Base-by-base conservation (phyloP, 1,284 basidiomycete species). In the Pyrrhoderma noxium region DNA sequence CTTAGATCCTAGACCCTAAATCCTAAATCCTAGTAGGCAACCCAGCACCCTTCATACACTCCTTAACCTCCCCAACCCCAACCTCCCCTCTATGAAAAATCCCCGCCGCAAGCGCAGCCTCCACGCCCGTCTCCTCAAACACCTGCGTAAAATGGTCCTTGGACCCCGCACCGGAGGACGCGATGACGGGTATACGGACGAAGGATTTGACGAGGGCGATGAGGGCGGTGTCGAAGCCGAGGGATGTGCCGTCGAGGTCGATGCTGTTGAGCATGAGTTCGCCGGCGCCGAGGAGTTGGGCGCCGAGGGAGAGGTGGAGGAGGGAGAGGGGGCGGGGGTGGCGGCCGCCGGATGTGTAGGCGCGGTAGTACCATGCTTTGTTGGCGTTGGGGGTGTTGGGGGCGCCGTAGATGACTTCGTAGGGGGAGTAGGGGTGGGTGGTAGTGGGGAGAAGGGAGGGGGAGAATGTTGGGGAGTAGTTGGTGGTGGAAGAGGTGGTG, bases 281-380 rank as follows among this genome's bases (percentile, higher is more conserved):
- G 3, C 96, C 96, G 0, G 96, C 94, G 1, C 96, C 96, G 16
- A 99, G 79, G 21, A 69, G 69, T 68, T 96, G 91, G 16, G 87
- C 92, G 19, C 94, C 96, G 47, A 80, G 75, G 1, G 92, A 93
- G 16, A 99, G 81, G 69, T 99, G 86, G 18, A 93, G 82, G 16
- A 87, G 96, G 18, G 96, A 96, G n/a, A 99, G 68, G 49, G 84
- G 83, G n/a, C 93, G 79, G 36, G 76, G 66, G 63, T 93, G 89
- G 36, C 96, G 82, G 14, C 96, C 96, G 44, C 96, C 95, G 4
- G 87, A 90, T 49, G 97, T 88, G 11, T 96, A 99, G 67, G 95
- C 98, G 64, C 93, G 90, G 69, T 99, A 99, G 95, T 95, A 99
- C 93, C 96, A 97, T 42, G 82, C 82, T 65, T 85, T 85, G 52